phyloP scores from a whole-genome alignment of 768 basidiomycete genomes.

The Auriscalpium vulgare region DNA sequence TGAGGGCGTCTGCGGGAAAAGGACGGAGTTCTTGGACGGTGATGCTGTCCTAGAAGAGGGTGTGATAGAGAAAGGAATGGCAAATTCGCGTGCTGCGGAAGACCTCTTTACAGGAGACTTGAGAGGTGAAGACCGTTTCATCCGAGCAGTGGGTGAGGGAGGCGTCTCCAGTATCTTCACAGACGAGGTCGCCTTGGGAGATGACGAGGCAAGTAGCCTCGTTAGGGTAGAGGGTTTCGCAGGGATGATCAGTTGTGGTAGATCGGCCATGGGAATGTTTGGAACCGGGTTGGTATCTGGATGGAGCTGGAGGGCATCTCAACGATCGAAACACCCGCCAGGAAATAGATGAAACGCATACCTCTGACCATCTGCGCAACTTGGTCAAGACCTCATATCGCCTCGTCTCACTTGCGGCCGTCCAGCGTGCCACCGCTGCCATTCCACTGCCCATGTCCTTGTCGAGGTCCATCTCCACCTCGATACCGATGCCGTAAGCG shows the following conservation, averaged over 20 bases:
- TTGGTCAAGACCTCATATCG: conserved; percentile 51
- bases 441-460: conserved; percentile 77
- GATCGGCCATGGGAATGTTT: conserved; percentile 52
- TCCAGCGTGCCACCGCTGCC: conserved; percentile 87
- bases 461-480: conserved; percentile 80
- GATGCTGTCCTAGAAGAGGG: conserved; percentile 31
- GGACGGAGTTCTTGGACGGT: conserved; percentile 37
- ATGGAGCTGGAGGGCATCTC: conserved; percentile 41
- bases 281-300: conserved; percentile 36
- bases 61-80: conserved; percentile 42
- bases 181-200: conserved; percentile 45
- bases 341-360: conserved; percentile 22
- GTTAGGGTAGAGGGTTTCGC: conserved; percentile 62
- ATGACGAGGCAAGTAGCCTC: conserved; percentile 61
- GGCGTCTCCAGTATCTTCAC: conserved; percentile 24
- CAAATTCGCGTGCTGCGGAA: conserved; percentile 27
- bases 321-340: neutral
- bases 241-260: conserved; percentile 48
- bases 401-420: conserved; percentile 56
- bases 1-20: conserved; percentile 59
- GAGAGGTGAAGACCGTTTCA: conserved; percentile 18
- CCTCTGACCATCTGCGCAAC: conserved; percentile 58
- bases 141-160: conserved; percentile 20
- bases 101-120: conserved; percentile 27
- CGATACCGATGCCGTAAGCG: conserved; percentile 80